These are phyloP conservation scores for Paramecium tetraurelia DNA, from an alignment of 73 alveolate genomes.

Conservation along the genomic window DNA sequence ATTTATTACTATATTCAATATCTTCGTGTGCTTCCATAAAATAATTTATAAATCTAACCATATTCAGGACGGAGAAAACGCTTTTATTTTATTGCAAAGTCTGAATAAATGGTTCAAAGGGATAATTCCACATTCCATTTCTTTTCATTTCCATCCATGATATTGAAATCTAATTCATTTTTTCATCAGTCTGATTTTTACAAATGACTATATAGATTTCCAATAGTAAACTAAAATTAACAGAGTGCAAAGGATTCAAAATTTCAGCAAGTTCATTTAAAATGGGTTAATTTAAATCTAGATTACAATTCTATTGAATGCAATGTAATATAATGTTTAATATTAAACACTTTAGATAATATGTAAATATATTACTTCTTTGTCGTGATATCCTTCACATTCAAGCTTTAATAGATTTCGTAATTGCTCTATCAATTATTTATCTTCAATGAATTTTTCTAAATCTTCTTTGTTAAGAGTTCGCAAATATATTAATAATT, in stretches of 20 bases:
- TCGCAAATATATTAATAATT: background rate
- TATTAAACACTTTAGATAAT: background rate
- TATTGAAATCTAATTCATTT: background rate
- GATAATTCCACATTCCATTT: constrained; percentile 1
- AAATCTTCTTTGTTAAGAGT: background rate
- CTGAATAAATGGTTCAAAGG: constrained; percentile 24
- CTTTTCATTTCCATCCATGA: constrained; percentile 44
- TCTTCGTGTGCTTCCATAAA: constrained; percentile 38
- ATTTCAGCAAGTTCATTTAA: background rate
- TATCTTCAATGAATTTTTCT: background rate
- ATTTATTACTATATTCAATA: background rate
- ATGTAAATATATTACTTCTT: background rate
- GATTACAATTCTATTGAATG: background rate
- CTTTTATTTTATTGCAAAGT: background rate
- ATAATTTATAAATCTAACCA: constrained; percentile 33
- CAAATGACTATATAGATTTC: constrained; percentile 8
- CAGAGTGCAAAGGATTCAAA: constrained; percentile 15
- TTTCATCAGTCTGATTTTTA: constrained; percentile 26
- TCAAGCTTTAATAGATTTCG: background rate
- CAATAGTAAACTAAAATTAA: constrained; percentile 8
- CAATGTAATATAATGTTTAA: background rate
- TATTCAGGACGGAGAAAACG: background rate
- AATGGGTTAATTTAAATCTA: background rate
- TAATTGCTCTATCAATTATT: background rate
- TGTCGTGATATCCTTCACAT: constrained; percentile 50